A percentile compares a stretch with the other conserved stretches of the same genome.
Evolutionary conservation across 164 flowering plant genomes (phyloP).

Genomic region (Chimonanthus praecox): DNA sequence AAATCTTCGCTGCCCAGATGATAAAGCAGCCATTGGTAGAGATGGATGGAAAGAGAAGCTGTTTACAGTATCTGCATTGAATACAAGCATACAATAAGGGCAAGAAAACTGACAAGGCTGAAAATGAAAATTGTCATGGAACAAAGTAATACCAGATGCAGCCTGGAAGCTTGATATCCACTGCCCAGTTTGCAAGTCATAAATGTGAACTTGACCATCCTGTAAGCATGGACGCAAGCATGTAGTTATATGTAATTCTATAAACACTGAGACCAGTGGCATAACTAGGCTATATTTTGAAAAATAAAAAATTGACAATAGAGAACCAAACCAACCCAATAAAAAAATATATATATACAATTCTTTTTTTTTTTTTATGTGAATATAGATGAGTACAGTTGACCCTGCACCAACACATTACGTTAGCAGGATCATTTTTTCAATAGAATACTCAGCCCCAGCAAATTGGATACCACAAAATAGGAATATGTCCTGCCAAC

Average conservation of each 20-base stretch:
- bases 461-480: neutral
- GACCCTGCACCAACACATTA: neutral
- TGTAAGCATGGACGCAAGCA: conserved; percentile 13
- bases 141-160: conserved; percentile 59
- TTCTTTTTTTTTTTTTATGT: neutral
- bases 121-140: neutral
- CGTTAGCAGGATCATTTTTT: neutral
- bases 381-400: neutral
- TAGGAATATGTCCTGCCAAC: neutral
- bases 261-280: neutral
- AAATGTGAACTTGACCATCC: conserved; percentile 92
- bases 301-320: too few relatives aligned
- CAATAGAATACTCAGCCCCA: neutral
- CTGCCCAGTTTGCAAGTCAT: conserved; percentile 91
- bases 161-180: conserved; percentile 88
- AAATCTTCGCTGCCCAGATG: conserved; percentile 95
- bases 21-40: conserved; percentile 73
- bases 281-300: neutral
- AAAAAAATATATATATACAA: too few relatives aligned
- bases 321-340: too few relatives aligned
- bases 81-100: neutral
- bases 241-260: neutral
- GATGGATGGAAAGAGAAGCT: conserved; percentile 86
- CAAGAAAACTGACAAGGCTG: neutral
- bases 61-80: conserved; percentile 69